Conservation (phyloP, 306 rosid species). For the Cicer cuneatum region DNA sequence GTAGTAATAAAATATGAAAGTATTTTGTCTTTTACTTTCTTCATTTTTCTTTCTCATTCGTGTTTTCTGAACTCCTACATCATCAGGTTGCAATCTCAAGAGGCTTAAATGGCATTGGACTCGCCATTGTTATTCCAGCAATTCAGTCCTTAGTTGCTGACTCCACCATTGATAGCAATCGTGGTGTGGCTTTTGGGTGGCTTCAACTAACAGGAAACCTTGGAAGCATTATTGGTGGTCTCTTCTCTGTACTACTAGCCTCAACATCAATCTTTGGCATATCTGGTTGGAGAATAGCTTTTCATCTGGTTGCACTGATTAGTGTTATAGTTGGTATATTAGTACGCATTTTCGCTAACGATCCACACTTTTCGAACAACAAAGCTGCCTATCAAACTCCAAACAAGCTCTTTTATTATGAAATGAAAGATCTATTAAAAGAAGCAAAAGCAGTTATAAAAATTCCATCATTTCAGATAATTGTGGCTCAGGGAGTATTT, state of each 20-base stretch:
- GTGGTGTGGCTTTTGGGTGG: slow-evolving; percentile 87
- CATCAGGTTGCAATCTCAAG: slow-evolving; percentile 73
- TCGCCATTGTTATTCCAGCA: slow-evolving; percentile 83
- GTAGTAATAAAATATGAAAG: too few species aligned
- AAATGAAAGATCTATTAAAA: slow-evolving; percentile 57
- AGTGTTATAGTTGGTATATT: slow-evolving; percentile 74
- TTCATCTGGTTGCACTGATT: slow-evolving; percentile 71
- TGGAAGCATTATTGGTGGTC: slow-evolving; percentile 79
- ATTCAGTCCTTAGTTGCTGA: slow-evolving; percentile 84
- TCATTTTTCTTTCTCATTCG: too few species aligned
- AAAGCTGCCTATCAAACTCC: slow-evolving; percentile 35
- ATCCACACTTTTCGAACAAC: slow-evolving; percentile 60
- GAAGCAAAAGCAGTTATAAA: slow-evolving; percentile 71
- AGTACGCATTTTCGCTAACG: slow-evolving; percentile 68
- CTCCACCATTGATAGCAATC: slow-evolving; percentile 75
- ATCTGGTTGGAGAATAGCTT: slow-evolving; percentile 89
- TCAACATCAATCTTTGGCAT: slow-evolving; percentile 71
- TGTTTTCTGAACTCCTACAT: too few species aligned
- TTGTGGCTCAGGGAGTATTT: slow-evolving; percentile 91
- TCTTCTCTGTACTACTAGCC: slow-evolving; percentile 71
- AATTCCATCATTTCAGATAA: slow-evolving; percentile 81
- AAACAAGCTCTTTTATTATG: slow-evolving; percentile 48
- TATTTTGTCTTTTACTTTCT: too few species aligned
- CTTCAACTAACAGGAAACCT: slow-evolving; percentile 66
- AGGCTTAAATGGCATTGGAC: slow-evolving; percentile 91